phyloP scores from a whole-genome alignment of 2,329 filamentous ascomycete genomes.

The Neonectria faginata region DNA sequence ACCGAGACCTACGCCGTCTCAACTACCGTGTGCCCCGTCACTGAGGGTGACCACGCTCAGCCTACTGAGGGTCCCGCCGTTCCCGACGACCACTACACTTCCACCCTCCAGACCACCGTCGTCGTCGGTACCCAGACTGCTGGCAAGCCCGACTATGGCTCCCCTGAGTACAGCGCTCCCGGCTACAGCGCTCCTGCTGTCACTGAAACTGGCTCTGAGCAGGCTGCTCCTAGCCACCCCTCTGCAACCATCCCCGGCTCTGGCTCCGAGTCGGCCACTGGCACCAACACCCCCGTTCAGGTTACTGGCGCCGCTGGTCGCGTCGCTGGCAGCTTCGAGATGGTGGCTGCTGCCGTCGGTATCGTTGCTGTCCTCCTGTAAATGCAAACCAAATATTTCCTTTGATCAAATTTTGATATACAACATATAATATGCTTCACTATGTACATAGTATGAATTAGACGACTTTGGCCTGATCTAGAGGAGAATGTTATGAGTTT shows the following conservation, averaged over 20 bases:
- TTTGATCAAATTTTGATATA: constrained; percentile 36
- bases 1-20: constrained; percentile 49
- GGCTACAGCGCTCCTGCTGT: constrained; percentile 17
- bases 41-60: constrained; percentile 25
- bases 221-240: constrained; percentile 33
- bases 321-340: constrained; percentile 45
- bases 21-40: constrained; percentile 52
- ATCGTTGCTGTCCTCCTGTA: constrained; percentile 51
- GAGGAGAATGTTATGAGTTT: constrained; percentile 45
- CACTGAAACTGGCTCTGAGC: not conserved
- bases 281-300: constrained; percentile 35
- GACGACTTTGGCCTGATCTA: constrained; percentile 40
- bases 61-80: constrained; percentile 32
- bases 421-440: constrained; percentile 45
- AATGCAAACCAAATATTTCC: constrained; percentile 39
- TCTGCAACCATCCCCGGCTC: constrained; percentile 36
- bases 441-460: constrained; percentile 48
- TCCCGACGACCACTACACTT: constrained; percentile 47
- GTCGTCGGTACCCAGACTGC: constrained; percentile 10
- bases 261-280: constrained; percentile 33
- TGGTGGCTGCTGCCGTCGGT: constrained; percentile 49
- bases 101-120: constrained; percentile 48
- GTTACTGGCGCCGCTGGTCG: constrained; percentile 50
- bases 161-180: constrained; percentile 45
- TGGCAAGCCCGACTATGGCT: constrained; percentile 40